Percentiles rank a stretch among this genome's conserved stretches.
These are phyloP conservation scores for Apiospora sp. DNA, from an alignment of 2,329 filamentous ascomycete species.

Conservation along the genomic window DNA sequence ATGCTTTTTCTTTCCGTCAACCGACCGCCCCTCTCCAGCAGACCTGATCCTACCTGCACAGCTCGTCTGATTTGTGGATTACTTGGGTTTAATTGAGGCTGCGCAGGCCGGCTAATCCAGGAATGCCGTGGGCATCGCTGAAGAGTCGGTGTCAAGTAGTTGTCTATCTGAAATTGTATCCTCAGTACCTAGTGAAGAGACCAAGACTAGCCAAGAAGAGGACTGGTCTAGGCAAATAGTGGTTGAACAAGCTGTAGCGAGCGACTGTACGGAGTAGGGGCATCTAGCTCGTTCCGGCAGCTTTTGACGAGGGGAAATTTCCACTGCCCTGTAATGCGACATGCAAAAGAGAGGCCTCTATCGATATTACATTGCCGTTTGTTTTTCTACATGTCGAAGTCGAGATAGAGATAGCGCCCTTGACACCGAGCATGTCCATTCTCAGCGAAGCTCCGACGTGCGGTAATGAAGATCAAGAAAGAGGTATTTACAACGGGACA, in stretches of 20 bases:
- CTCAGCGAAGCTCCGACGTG: neutral
- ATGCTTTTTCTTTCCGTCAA: constrained; percentile 20
- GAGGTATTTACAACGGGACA: neutral
- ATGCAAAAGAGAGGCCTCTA: neutral
- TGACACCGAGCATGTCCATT: neutral
- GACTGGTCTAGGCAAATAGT: neutral
- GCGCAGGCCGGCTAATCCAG: neutral
- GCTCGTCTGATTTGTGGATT: neutral
- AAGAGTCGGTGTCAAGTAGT: constrained; percentile 15
- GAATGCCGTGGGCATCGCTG: neutral
- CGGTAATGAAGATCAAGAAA: neutral
- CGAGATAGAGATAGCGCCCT: neutral
- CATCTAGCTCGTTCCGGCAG: constrained; percentile 1
- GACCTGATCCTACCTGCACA: neutral
- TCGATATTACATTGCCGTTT: neutral
- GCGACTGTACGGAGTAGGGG: no score
- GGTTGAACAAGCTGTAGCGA: neutral
- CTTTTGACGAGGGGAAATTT: neutral
- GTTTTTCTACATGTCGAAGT: neutral
- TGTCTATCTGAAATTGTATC: neutral
- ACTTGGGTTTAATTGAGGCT: neutral
- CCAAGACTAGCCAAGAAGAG: neutral
- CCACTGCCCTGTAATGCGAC: neutral
- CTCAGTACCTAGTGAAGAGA: neutral
- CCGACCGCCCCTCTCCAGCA: constrained; percentile 3